These are phyloP conservation scores for Daldinia bambusicola DNA, from an alignment of 495 filamentous ascomycete species.

Conservation along the genomic window DNA sequence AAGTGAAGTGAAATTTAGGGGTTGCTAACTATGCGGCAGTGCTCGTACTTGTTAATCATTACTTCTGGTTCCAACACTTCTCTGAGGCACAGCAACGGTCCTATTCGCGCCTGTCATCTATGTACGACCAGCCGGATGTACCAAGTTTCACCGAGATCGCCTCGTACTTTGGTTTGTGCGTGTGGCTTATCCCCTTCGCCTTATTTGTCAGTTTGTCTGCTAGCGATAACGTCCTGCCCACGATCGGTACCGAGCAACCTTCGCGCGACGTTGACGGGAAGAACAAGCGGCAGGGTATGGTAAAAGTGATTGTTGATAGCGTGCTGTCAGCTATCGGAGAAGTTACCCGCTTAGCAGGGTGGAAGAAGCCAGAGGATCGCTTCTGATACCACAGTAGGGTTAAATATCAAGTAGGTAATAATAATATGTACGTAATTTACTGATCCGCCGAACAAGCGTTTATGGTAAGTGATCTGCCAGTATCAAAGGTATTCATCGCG, in stretches of 20 bases:
- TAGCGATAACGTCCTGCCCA: conserved; percentile 92
- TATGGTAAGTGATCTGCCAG: conserved; percentile 21
- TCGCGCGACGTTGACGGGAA: conserved; percentile 56
- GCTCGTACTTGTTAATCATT: conserved; percentile 91
- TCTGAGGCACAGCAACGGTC: conserved; percentile 66
- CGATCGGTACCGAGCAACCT: conserved; percentile 68
- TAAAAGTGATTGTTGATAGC: conserved; percentile 86
- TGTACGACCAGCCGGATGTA: conserved; percentile 69
- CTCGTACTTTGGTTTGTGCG: conserved; percentile 93
- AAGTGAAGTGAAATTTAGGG: neutral
- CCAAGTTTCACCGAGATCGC: conserved; percentile 95
- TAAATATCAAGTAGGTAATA: conserved; percentile 17
- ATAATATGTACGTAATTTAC: conserved; percentile 19
- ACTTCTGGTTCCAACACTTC: conserved; percentile 96
- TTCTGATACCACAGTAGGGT: conserved; percentile 33
- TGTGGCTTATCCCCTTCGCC: conserved; percentile 96
- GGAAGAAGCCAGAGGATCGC: conserved; percentile 56
- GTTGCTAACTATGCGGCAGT: conserved; percentile 54
- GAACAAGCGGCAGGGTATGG: conserved; percentile 82
- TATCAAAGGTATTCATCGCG: neutral
- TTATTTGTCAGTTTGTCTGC: conserved; percentile 94
- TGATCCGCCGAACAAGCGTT: neutral
- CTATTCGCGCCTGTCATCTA: conserved; percentile 59
- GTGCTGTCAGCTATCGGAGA: conserved; percentile 78
- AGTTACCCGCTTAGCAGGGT: conserved; percentile 76